These are phyloP conservation scores for Aspergillus aculeatinus DNA, from an alignment of 2,329 filamentous ascomycete species.

Conservation along the genomic window DNA sequence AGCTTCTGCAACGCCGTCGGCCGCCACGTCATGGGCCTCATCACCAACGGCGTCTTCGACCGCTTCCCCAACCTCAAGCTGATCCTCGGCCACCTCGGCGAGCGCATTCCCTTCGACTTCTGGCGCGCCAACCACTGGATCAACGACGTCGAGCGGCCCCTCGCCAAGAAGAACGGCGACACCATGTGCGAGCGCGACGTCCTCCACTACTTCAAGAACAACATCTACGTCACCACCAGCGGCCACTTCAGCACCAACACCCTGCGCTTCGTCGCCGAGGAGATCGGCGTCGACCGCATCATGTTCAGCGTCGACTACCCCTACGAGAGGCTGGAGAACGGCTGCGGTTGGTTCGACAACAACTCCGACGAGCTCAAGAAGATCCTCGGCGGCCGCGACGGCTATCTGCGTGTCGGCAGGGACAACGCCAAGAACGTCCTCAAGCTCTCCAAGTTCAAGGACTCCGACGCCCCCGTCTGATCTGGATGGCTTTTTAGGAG, in stretches of 20 bases:
- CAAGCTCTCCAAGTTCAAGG: slow-evolving; percentile 21
- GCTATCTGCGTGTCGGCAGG: slow-evolving; percentile 36
- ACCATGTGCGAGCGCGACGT: slow-evolving; percentile 36
- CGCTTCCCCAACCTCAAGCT: slow-evolving; percentile 3
- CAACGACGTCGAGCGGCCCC: slow-evolving; percentile 24
- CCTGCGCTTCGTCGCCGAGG: slow-evolving; percentile 28
- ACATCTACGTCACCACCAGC: slow-evolving; percentile 36
- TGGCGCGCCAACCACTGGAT: slow-evolving; percentile 25
- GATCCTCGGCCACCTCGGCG: slow-evolving; percentile 1
- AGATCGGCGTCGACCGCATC: slow-evolving; percentile 29
- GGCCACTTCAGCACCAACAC: slow-evolving; percentile 35
- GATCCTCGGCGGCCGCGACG: slow-evolving; percentile 26
- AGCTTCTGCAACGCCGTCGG: slow-evolving; percentile 56
- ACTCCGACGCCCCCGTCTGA: slow-evolving; percentile 13
- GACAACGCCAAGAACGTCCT: slow-evolving; percentile 43
- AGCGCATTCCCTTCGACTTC: slow-evolving; percentile 6
- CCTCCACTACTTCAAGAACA: slow-evolving; percentile 33
- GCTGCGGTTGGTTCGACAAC: slow-evolving; percentile 39
- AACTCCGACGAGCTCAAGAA: slow-evolving; percentile 9
- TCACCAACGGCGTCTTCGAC: slow-evolving; percentile 4
- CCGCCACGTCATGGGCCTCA: slow-evolving; percentile 1
- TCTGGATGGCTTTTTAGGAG: too few species aligned
- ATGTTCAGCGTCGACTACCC: slow-evolving; percentile 35
- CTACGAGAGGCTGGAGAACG: slow-evolving; percentile 32
- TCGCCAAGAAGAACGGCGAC: slow-evolving; percentile 18